Base-by-base conservation (phyloP, 2,329 filamentous ascomycete genomes). In the Microsporum ferrugineum region DNA sequence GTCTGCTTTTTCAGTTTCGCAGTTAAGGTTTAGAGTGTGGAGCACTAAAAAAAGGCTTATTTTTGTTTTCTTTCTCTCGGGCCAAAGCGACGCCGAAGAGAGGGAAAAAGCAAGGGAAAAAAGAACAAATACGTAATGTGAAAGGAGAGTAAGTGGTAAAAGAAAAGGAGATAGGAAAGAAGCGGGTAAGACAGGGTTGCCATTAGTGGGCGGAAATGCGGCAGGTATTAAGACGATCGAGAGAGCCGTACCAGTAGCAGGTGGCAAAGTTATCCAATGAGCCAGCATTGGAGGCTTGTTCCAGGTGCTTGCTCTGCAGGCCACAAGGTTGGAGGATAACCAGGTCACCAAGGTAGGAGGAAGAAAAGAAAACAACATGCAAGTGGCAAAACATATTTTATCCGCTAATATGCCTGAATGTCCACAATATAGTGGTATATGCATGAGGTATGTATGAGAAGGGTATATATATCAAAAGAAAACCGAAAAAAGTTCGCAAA, bases 1-100 rank as follows among this genome's bases (percentile, higher is more conserved):
- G 43, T 14, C 3, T 14, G 39, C 17, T 23, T 33, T 53, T 53
- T 53, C 49, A 31, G 29, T 31, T 53, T 53, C 31, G 17, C 8
- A 17, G 23, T 53, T 58, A 57, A 47, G 38, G 60, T 61, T 59
- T 49, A 59, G 41, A 29, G 36, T 59, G 41, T 45, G 34, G 34
- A 31, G 27, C 17, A 27, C 33, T 45, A 59, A 49, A 57, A n/a
- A 47, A n/a, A 47, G 12, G 34, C 43, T 59, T 53, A 53, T 53
- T 53, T 47, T 31, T 43, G 33, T 53, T 53, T 47, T 31, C 17
- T 43, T 1, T 14, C 38, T n/a, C 56, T 45, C 47, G 57, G 60
- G 29, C 38, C 38, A 56, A 33, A 33, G 23, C 38, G 34, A 45
- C 2, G 33, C 49, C 17, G 49, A 57, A 43, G 39, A 4, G n/a